Evolutionary conservation across 805 yeast genomes (phyloP).

Genomic region (Candida dendrica): DNA sequence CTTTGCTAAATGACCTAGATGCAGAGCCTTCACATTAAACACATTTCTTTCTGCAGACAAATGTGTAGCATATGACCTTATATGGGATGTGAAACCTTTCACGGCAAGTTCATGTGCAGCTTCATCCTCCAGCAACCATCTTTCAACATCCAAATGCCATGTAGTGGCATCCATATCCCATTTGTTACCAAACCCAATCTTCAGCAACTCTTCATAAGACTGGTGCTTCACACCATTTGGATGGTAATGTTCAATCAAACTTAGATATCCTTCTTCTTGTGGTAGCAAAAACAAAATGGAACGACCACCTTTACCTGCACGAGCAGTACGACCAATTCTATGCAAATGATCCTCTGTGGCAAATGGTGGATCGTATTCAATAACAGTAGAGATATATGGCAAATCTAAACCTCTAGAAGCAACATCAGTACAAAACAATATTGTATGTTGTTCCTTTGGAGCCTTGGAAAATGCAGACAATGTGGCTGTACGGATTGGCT

Average conservation of each 20-base stretch:
- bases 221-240: slow-evolving; percentile 43
- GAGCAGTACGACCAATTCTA: slow-evolving; percentile 95
- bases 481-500: slow-evolving; percentile 75
- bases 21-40: slow-evolving; percentile 77
- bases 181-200: slow-evolving; percentile 34
- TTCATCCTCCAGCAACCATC: slow-evolving; percentile 74
- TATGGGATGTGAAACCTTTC: slow-evolving; percentile 79
- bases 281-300: slow-evolving; percentile 80
- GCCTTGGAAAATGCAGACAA: slow-evolving; percentile 31
- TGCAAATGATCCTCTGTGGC: slow-evolving; percentile 92
- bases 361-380: slow-evolving; percentile 95
- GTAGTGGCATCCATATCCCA: slow-evolving; percentile 97
- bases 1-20: slow-evolving; percentile 94
- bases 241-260: slow-evolving; percentile 51
- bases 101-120: slow-evolving; percentile 58
- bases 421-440: slow-evolving; percentile 93
- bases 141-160: slow-evolving; percentile 86
- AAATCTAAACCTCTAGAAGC: slow-evolving; percentile 95
- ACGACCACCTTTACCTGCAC: slow-evolving; percentile 86
- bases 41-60: slow-evolving; percentile 67
- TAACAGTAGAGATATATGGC: slow-evolving; percentile 76
- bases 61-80: slow-evolving; percentile 96
- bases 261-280: slow-evolving; percentile 84
- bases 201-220: slow-evolving; percentile 39
- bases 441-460: slow-evolving; percentile 43